Evolutionary conservation across 2,329 filamentous ascomycete genomes (phyloP).

Genomic region (Polytolypa hystricis): DNA sequence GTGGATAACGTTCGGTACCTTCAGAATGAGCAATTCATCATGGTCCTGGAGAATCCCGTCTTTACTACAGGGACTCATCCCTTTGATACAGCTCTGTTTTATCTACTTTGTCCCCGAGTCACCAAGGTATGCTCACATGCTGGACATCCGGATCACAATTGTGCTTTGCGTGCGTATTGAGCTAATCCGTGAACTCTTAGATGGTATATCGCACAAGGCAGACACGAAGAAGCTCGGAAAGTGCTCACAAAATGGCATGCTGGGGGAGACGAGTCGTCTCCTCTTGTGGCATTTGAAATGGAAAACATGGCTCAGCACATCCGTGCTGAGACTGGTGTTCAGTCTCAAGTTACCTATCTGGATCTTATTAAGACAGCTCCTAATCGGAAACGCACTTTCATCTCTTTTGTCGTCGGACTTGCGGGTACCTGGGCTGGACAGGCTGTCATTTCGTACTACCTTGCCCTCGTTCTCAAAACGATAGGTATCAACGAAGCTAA

Average conservation of each 20-base stretch:
- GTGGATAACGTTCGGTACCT: constrained; percentile 20
- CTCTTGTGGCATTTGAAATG: constrained; percentile 18
- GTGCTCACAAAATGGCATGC: constrained; percentile 16
- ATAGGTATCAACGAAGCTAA: constrained; percentile 25
- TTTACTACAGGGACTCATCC: constrained; percentile 13
- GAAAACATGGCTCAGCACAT: constrained; percentile 15
- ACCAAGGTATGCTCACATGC: too few species aligned
- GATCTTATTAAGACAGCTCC: constrained; percentile 11
- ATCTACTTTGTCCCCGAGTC: constrained; percentile 16
- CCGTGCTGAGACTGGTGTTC: constrained; percentile 13
- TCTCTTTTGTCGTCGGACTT: constrained; percentile 14
- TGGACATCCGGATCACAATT: too few species aligned
- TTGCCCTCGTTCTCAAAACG: constrained; percentile 25
- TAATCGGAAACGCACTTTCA: constrained; percentile 19
- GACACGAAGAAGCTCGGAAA: constrained; percentile 11
- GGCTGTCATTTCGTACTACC: constrained; percentile 26
- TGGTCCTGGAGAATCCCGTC: constrained; percentile 20
- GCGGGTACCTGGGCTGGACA: constrained; percentile 21
- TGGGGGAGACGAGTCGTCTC: constrained; percentile 11
- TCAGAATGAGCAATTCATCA: constrained; percentile 20
- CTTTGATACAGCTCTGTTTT: constrained; percentile 14
- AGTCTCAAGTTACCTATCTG: constrained; percentile 5
- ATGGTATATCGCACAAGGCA: constrained; percentile 18
- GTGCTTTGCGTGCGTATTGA: too few species aligned
- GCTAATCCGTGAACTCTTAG: too few species aligned